These are phyloP conservation scores for Lasiosphaeria ovina DNA, from an alignment of 495 filamentous ascomycete species.

Conservation along the genomic window DNA sequence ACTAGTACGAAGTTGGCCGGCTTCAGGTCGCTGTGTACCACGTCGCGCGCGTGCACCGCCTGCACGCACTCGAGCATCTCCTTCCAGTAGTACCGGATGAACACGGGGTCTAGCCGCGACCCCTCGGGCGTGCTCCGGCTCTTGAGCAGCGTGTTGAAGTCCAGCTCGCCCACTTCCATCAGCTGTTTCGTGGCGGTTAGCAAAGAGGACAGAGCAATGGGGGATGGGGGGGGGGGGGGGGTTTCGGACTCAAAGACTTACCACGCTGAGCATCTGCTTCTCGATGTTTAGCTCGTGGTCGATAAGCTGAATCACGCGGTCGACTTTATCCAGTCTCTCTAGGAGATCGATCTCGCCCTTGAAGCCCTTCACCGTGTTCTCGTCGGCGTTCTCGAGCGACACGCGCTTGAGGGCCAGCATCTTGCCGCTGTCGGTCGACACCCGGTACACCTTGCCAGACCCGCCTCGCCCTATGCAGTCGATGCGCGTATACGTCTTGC, in stretches of 20 bases:
- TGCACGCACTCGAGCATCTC: constrained; percentile 97
- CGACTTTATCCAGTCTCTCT: constrained; percentile 74
- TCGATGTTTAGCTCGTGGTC: constrained; percentile 92
- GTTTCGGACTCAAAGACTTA: constrained; percentile 40
- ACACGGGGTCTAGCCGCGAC: constrained; percentile 76
- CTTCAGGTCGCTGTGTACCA: constrained; percentile 95
- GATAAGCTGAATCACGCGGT: constrained; percentile 83
- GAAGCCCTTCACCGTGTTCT: constrained; percentile 77
- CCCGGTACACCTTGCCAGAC: constrained; percentile 89
- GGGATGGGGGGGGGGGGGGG: too few relatives aligned
- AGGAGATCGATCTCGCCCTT: constrained; percentile 97
- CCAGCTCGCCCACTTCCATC: constrained; percentile 98
- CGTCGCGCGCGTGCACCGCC: constrained; percentile 80
- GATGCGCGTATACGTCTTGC: constrained; percentile 82
- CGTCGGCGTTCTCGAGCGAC: constrained; percentile 85
- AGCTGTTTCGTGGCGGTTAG: constrained; percentile 44
- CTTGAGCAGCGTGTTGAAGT: constrained; percentile 78
- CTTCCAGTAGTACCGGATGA: constrained; percentile 96
- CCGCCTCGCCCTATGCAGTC: constrained; percentile 90
- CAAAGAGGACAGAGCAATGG: constrained; percentile 5
- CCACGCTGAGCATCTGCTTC: constrained; percentile 80
- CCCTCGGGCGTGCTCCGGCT: constrained; percentile 69
- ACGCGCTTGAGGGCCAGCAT: constrained; percentile 93
- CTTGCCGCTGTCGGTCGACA: constrained; percentile 94
- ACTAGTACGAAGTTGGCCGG: constrained; percentile 93